A percentile compares a stretch with the other conserved stretches of the same genome.
phyloP scores from a whole-genome alignment of 2,329 filamentous ascomycete species.

The Lasiodiplodia sp. region DNA sequence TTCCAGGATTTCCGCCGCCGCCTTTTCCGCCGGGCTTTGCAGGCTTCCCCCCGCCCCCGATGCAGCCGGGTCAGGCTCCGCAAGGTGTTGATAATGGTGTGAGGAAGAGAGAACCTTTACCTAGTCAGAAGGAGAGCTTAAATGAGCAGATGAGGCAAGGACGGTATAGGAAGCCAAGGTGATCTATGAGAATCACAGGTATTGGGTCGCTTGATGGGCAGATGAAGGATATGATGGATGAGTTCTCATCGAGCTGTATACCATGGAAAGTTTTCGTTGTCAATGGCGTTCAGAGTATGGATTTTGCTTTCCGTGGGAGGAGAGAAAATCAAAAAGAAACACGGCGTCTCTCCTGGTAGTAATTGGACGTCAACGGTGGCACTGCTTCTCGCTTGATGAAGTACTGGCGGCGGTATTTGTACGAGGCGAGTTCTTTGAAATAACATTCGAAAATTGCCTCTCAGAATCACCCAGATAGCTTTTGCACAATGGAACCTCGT shows the following conservation, averaged over 20 bases:
- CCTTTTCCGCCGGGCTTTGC: conserved; percentile 45
- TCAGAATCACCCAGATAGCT: not conserved
- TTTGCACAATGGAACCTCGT: not conserved
- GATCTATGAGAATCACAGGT: not conserved
- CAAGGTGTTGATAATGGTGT: conserved; percentile 41
- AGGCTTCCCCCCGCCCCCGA: conserved; percentile 34
- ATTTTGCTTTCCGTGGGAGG: not conserved
- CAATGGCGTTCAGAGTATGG: conserved; percentile 8
- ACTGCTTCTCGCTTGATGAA: not conserved
- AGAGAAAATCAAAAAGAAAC: conserved; percentile 2
- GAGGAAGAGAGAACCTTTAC: conserved; percentile 72
- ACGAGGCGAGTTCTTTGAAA: not conserved
- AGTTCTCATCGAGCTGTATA: conserved; percentile 4
- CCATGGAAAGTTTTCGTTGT: not conserved
- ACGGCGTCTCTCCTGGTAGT: conserved; percentile 5
- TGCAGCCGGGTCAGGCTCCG: conserved; percentile 8
- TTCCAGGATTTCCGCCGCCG: conserved; percentile 38
- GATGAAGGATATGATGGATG: not conserved
- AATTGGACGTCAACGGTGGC: not conserved
- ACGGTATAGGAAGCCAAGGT: conserved; percentile 55
- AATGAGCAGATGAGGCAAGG: conserved; percentile 74
- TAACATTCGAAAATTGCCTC: not conserved
- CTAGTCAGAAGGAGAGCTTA: conserved; percentile 84
- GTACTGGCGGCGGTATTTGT: not conserved
- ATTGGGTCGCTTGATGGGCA: not conserved